phyloP scores from a whole-genome alignment of 202 grass and related monocot species.

The Carex sylvatica region DNA sequence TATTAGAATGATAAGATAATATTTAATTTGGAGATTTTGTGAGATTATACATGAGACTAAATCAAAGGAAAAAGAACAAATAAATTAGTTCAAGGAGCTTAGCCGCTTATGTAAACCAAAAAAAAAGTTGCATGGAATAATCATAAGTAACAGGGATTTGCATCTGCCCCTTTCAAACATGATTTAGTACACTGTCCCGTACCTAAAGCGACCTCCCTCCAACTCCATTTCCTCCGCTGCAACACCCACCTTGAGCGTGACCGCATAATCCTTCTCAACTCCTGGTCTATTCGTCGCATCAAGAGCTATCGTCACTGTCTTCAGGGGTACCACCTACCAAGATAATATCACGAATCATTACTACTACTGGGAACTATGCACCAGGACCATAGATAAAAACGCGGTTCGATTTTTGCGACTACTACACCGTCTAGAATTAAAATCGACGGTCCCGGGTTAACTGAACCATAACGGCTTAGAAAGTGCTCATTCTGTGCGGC shows the following conservation, averaged over 20 bases:
- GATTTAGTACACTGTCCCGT: constrained; percentile 1
- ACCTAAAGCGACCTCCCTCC: constrained; percentile 4
- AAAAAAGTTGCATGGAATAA: background rate
- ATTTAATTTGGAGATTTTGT: background rate
- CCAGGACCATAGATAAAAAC: background rate
- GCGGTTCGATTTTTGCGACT: background rate
- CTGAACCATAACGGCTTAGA: constrained; percentile 13
- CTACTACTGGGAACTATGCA: background rate
- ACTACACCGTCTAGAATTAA: constrained; percentile 14
- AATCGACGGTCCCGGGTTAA: background rate
- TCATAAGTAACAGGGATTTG: background rate
- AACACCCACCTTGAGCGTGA: background rate
- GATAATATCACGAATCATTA: background rate
- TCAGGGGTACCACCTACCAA: background rate
- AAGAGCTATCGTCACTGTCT: background rate
- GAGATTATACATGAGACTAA: background rate
- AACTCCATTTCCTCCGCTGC: background rate
- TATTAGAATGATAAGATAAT: no score
- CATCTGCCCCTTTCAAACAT: background rate
- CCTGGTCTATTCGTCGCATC: background rate
- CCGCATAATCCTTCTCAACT: background rate
- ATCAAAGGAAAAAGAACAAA: background rate
- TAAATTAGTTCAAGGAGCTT: background rate
- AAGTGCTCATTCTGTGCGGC: background rate
- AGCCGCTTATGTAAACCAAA: background rate